These are phyloP conservation scores for Letharia lupina DNA, from an alignment of 495 filamentous ascomycete genomes.

Conservation along the genomic window DNA sequence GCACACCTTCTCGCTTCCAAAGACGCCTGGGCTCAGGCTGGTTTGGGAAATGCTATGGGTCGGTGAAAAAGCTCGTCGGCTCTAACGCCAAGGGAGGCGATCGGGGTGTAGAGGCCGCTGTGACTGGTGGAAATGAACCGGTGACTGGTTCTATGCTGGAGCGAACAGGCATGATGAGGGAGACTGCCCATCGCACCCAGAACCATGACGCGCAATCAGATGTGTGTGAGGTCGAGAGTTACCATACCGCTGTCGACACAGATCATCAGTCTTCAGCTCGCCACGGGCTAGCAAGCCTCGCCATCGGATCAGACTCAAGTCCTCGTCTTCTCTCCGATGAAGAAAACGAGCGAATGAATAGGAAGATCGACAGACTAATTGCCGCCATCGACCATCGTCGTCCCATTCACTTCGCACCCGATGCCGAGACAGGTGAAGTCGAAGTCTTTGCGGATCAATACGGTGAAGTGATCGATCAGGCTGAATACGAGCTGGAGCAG, in stretches of 20 bases:
- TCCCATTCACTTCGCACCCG: conserved; percentile 8
- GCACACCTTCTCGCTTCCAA: background rate
- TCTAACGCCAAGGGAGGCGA: background rate
- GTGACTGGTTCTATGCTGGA: background rate
- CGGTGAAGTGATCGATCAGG: background rate
- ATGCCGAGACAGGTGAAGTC: conserved; percentile 4
- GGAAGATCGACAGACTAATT: conserved; percentile 2
- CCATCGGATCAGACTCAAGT: background rate
- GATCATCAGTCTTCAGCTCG: background rate
- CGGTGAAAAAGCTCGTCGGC: background rate
- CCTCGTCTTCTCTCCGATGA: conserved; percentile 4
- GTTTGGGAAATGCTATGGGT: background rate
- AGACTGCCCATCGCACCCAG: background rate
- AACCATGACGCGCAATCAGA: background rate
- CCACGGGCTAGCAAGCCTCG: background rate
- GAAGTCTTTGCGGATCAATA: background rate
- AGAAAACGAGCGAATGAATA: background rate
- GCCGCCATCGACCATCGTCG: conserved; percentile 4
- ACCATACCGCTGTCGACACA: background rate
- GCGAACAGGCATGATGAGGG: background rate
- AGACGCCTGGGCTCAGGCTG: background rate
- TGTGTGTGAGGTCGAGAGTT: background rate
- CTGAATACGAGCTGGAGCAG: background rate
- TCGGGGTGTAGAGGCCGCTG: background rate
- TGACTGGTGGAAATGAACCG: background rate